Conservation (phyloP, 2,329 filamentous ascomycete species). For the Cladosporium velox region DNA sequence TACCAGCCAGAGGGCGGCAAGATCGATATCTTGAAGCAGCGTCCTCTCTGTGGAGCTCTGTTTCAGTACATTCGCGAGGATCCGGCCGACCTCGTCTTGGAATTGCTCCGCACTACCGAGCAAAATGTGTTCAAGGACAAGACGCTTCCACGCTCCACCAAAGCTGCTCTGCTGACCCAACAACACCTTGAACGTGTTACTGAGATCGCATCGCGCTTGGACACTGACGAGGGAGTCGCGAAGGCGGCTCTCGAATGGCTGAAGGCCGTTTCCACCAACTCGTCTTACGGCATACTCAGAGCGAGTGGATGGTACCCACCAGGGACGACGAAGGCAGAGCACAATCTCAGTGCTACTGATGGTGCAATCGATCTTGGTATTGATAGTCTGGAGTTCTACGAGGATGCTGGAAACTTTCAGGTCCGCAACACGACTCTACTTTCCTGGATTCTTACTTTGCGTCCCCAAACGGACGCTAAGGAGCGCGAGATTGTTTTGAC, state of each 20-base stretch:
- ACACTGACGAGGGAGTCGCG: constrained; percentile 57
- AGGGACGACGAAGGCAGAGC: constrained; percentile 45
- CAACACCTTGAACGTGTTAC: constrained; percentile 45
- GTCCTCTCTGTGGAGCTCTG: constrained; percentile 66
- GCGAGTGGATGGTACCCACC: constrained; percentile 85
- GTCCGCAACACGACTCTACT: constrained; percentile 79
- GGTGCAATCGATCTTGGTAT: constrained; percentile 64
- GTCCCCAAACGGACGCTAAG: constrained; percentile 77
- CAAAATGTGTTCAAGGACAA: constrained; percentile 73
- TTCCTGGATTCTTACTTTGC: constrained; percentile 74
- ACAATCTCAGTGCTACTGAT: constrained; percentile 34
- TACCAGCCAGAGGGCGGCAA: constrained; percentile 77
- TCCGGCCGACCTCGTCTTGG: constrained; percentile 70
- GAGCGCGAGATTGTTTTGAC: constrained; percentile 80
- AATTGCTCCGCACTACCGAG: constrained; percentile 72
- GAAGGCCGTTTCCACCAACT: constrained; percentile 70
- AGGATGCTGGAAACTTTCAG: constrained; percentile 58
- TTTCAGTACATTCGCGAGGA: constrained; percentile 79
- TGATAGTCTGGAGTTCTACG: constrained; percentile 69
- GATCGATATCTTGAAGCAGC: constrained; percentile 77
- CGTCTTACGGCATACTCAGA: constrained; percentile 71
- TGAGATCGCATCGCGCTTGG: constrained; percentile 60
- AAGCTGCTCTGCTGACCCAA: constrained; percentile 51
- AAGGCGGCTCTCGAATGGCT: constrained; percentile 75
- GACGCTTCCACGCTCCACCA: constrained; percentile 70